Base-by-base conservation (phyloP, 371 early-diverging fungal genomes). In the Funneliformis caledonium region DNA sequence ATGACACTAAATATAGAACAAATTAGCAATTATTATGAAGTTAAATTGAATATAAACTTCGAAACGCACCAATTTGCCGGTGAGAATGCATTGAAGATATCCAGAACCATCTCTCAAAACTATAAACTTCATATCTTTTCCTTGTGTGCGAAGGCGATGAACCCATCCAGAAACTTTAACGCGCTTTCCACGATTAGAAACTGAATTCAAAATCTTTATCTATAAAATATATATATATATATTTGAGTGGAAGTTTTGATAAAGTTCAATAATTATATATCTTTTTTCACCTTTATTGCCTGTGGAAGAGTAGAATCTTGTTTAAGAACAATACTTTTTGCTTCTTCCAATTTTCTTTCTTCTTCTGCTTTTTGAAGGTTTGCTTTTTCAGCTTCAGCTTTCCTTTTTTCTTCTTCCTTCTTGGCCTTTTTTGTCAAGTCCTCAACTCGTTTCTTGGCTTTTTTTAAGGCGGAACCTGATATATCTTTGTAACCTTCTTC, bases 101-200 rank as follows among this genome's bases (percentile, higher is more conserved):
- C 97, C 99, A 62, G 95, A 90, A 65, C 99, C 99, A 85, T 99
- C 99, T 80, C 99, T 93, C 78, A 99, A 87, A 14, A 97, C 92
- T 47, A 97, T 83, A 84, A 99, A 98, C 90, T 93, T 93, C 94
- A 99, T 93, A 88, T 96, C 96, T 88, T 96, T 97, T 82, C 98
- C 98, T 88, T 99, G 98, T 48, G 93, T 94, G 81, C 98, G 95
- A 80, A 94, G 89, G 79, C 97, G 94, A 87, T 97, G 97, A 56
- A 98, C 97, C 99, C 99, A 99, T 75, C 98, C 99, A 64, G 91
- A 93, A 5, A 98, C 93, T 84, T 89, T 90, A 86, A 98, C 95
- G 77, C 99, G 95, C 82, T 88, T 86, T 67, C 90, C 92, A 81
- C 98, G 93, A 85, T 88, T 86, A 72, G 85, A 89, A 73, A 88